Evolutionary conservation across 2,329 filamentous ascomycete genomes (phyloP).

Genomic region (Colletotrichum camelliae): DNA sequence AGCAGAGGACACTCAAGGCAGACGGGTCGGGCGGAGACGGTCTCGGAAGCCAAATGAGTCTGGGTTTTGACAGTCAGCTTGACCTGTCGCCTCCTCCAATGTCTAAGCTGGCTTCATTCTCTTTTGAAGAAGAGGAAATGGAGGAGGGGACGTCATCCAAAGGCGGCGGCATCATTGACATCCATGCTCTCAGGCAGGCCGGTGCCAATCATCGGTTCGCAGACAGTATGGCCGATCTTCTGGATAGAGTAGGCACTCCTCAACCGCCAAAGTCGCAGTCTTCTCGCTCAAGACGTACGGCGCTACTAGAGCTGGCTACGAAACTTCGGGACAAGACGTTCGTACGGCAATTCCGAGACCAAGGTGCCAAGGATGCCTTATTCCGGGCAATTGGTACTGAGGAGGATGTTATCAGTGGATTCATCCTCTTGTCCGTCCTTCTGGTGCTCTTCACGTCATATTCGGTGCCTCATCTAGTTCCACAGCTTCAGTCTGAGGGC

Average conservation of each 20-base stretch:
- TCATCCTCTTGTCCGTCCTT: constrained; percentile 68
- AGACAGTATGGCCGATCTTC: constrained; percentile 69
- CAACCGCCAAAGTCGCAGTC: constrained; percentile 47
- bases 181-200: constrained; percentile 70
- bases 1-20: constrained; percentile 37
- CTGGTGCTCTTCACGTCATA: constrained; percentile 66
- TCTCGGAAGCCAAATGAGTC: constrained; percentile 27
- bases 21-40: constrained; percentile 28
- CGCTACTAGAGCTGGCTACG: constrained; percentile 63
- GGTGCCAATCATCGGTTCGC: constrained; percentile 71
- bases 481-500: constrained; percentile 60
- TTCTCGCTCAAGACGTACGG: constrained; percentile 60
- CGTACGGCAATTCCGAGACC: constrained; percentile 73
- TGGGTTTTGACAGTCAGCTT: constrained; percentile 26
- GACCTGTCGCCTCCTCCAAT: constrained; percentile 14
- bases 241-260: constrained; percentile 64
- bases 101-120: constrained; percentile 26
- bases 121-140: constrained; percentile 47
- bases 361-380: constrained; percentile 73
- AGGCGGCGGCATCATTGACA: constrained; percentile 61
- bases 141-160: constrained; percentile 44
- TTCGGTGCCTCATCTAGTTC: constrained; percentile 64
- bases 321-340: constrained; percentile 69
- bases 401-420: constrained; percentile 66
- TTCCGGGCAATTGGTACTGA: constrained; percentile 66